Conservation (phyloP, 2,329 filamentous ascomycete species). For the Diaporthe humulicola region DNA sequence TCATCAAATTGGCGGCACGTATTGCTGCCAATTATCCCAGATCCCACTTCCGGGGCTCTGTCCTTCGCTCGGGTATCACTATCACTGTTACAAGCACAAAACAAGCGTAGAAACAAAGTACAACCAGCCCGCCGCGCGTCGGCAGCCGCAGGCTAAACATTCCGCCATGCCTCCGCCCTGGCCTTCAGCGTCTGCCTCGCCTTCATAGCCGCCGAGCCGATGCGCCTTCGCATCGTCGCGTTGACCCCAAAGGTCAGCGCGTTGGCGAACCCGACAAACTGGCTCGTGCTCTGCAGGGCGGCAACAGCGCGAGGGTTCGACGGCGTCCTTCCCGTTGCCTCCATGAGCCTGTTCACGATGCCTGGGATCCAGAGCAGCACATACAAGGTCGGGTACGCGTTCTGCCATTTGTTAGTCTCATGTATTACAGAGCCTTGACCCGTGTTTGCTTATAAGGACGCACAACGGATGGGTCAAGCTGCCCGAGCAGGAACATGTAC, state of each 20-base stretch:
- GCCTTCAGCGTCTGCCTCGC: not conserved
- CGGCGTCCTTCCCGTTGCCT: not conserved
- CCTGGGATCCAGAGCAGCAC: constrained; percentile 23
- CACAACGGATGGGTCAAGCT: not conserved
- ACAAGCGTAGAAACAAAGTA: not conserved
- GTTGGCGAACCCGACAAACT: constrained; percentile 32
- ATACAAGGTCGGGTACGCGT: constrained; percentile 24
- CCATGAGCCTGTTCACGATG: constrained; percentile 26
- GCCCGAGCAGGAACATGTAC: not conserved
- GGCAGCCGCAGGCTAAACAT: not conserved
- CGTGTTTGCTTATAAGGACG: not conserved
- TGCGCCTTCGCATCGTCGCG: constrained; percentile 13
- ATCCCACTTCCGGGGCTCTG: not conserved
- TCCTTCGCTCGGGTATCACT: constrained; percentile 15
- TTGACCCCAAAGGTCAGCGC: constrained; percentile 26
- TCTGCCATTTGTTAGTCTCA: not conserved
- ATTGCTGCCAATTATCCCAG: not conserved
- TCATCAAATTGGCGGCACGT: not conserved
- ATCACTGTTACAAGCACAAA: not conserved
- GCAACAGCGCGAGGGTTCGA: constrained; percentile 5
- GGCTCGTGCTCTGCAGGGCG: constrained; percentile 18
- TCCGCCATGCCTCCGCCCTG: constrained; percentile 2
- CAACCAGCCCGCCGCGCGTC: not conserved
- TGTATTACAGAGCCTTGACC: not conserved
- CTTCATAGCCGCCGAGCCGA: constrained; percentile 2